phyloP scores from a whole-genome alignment of 148 eudicot genomes.

The Vaccinium vitisidaea region DNA sequence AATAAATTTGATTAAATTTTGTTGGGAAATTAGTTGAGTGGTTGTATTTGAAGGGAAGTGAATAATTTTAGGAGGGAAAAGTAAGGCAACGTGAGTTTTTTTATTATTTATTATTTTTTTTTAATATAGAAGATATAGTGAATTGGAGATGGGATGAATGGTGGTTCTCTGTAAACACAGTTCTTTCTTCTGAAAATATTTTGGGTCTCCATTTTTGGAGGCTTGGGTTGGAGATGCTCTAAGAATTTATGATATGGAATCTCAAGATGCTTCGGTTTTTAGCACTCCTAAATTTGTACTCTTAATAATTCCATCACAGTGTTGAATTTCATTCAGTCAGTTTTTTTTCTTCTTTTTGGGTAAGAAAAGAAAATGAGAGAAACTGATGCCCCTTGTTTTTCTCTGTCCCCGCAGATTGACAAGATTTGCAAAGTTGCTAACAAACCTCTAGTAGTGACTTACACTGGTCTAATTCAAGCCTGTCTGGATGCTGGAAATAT shows the following conservation, averaged over 20 bases:
- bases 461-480: slow-evolving; percentile 88
- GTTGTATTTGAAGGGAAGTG: background rate
- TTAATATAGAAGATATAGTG: background rate
- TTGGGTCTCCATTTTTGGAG: slow-evolving; percentile 3
- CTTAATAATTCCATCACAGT: background rate
- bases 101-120: no score
- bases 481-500: slow-evolving; percentile 59
- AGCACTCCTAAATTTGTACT: background rate
- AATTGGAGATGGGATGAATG: background rate
- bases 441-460: slow-evolving; percentile 86
- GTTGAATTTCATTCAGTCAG: background rate
- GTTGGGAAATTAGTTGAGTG: background rate
- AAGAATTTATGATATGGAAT: background rate
- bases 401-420: slow-evolving; percentile 50
- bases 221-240: background rate
- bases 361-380: background rate
- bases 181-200: background rate
- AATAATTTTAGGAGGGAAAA: background rate
- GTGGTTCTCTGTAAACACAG: no score
- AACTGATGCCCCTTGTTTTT: background rate
- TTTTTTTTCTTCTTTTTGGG: no score
- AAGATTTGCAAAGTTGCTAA: slow-evolving; percentile 86
- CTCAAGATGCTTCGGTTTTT: background rate
- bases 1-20: background rate
- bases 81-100: background rate